phyloP scores from a whole-genome alignment of 768 basidiomycete species.

The Pleurotus salmoneostramineus region DNA sequence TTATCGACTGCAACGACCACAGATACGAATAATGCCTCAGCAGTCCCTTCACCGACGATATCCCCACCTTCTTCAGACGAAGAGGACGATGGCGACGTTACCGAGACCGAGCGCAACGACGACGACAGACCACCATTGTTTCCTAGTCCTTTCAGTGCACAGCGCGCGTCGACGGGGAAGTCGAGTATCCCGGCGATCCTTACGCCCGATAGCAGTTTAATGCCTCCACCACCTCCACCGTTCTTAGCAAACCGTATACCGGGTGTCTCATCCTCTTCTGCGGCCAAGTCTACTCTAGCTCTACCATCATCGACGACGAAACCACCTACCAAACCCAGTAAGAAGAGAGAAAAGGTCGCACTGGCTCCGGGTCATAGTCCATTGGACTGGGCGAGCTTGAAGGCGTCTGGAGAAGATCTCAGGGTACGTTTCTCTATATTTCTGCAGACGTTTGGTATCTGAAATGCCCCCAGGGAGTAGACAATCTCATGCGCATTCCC shows the following conservation, averaged over 20 bases:
- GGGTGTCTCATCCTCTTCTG: slow-evolving; percentile 26
- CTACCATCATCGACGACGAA: slow-evolving; percentile 63
- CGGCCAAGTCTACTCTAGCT: slow-evolving; percentile 37
- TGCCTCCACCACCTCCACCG: slow-evolving; percentile 51
- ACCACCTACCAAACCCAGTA: slow-evolving; percentile 47
- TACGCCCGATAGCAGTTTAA: slow-evolving; percentile 41
- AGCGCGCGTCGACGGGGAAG: slow-evolving; percentile 38
- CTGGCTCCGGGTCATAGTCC: slow-evolving; percentile 89
- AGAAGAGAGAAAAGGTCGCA: slow-evolving; percentile 75
- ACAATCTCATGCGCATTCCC: slow-evolving; percentile 63
- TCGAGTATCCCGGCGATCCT: slow-evolving; percentile 30
- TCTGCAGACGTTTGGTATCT: background rate
- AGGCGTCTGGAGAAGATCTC: slow-evolving; percentile 76
- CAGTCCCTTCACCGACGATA: slow-evolving; percentile 26
- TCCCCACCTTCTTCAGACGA: slow-evolving; percentile 41
- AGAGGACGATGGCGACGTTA: slow-evolving; percentile 34
- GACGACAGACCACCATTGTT: slow-evolving; percentile 71
- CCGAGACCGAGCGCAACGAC: slow-evolving; percentile 29
- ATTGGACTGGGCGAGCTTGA: slow-evolving; percentile 91
- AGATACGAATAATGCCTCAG: slow-evolving; percentile 7
- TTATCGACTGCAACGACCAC: slow-evolving; percentile 6
- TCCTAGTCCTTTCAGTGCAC: slow-evolving; percentile 68
- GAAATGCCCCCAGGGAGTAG: slow-evolving; percentile 53
- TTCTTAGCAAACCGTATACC: slow-evolving; percentile 35
- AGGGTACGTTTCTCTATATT: slow-evolving; percentile 45